Evolutionary conservation across 768 basidiomycete species (phyloP), one percentile per base, ranked within the genome.

Genomic region (Agrocybe chaxingu): DNA sequence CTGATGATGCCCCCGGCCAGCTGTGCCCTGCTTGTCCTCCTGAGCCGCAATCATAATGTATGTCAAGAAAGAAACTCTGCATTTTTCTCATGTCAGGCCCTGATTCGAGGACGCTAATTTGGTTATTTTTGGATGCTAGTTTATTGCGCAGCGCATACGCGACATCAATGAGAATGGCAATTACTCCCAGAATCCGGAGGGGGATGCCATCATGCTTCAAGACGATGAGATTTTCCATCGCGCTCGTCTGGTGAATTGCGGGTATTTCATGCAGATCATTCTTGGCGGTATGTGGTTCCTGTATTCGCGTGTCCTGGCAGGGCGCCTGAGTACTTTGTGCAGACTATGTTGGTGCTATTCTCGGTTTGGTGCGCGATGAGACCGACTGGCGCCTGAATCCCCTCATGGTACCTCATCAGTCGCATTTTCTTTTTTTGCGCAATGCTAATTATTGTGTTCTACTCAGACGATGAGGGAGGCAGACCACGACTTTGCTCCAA

Each of bases 171-270:
- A 92, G 65, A 60, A 64, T 12, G 72, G 75, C 8, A 76, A 66
- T 2, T 87, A 74, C 62, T 55, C 38, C 59, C 60, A 53, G 24
- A 24, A 24, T 24, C 24, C 24, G 24, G 3, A 24, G 24, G 24
- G 24, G 24, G 24, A 24, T 24, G 24, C 24, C 24, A 24, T 24
- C 24, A 1, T 24, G 24, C 66, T 57, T 0, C 89, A 91, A 61
- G 89, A 91, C 48, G 82, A 88, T 44, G 89, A 90, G 57, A 81
- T 91, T 41, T 91, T 88, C 69, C 75, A 87, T 51, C 79, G 85
- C 29, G 74, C 86, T 8, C 78, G 89, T 42, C 70, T 89, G 41
- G 81, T 90, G 40, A 91, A 91, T 63, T 84, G 82, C 46, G 84
- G 78, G 3, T 84, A 74, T 58, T 86, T 87, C 57, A 79, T 86